Conservation (phyloP, 73 alveolate species). For the Stentor coeruleus region DNA sequence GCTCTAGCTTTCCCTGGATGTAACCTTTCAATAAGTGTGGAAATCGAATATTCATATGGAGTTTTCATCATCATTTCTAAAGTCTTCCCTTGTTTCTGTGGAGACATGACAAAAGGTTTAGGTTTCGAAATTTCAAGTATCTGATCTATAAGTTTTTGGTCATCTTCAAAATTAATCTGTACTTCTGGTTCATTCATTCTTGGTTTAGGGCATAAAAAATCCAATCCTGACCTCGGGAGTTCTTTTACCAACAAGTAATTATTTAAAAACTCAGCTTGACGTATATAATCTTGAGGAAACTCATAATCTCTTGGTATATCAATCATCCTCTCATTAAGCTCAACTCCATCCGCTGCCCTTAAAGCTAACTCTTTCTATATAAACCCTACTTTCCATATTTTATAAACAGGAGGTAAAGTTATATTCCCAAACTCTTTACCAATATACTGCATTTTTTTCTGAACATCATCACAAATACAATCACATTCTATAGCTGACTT, state of each 20-base stretch:
- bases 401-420: background rate
- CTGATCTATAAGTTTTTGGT: slow-evolving; percentile 5
- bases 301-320: background rate
- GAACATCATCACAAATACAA: background rate
- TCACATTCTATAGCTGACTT: background rate
- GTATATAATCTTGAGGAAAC: background rate
- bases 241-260: background rate
- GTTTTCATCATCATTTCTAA: background rate
- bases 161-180: background rate
- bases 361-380: background rate
- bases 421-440: background rate
- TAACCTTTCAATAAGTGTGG: too few relatives aligned
- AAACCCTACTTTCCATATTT: background rate
- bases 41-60: background rate
- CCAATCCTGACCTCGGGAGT: background rate
- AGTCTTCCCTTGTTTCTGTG: background rate
- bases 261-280: background rate
- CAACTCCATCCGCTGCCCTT: background rate
- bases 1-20: background rate
- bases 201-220: background rate
- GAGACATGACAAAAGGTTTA: background rate
- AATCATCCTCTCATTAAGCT: background rate
- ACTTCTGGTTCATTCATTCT: background rate
- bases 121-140: slow-evolving; percentile 9
- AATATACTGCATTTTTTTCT: background rate